These are phyloP conservation scores for Phaeosphaeriaceae sp. DNA, from an alignment of 2,329 filamentous ascomycete species.

Conservation along the genomic window DNA sequence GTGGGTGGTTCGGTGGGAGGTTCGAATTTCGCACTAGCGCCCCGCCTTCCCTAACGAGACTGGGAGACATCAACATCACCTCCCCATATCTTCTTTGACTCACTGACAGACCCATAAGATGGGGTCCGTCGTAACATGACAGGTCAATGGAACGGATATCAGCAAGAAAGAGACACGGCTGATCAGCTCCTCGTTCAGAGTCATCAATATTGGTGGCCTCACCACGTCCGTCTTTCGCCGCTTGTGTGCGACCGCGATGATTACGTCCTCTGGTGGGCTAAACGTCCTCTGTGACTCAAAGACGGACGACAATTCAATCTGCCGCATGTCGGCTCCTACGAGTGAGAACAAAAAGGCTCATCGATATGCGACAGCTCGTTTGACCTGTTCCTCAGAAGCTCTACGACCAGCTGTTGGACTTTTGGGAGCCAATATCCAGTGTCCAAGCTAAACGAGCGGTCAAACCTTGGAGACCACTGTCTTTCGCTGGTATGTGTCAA, in stretches of 20 bases:
- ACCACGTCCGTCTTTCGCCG: not conserved
- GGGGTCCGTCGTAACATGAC: not conserved
- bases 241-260: not conserved
- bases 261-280: no score
- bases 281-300: not conserved
- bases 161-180: not conserved
- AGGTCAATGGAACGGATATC: not conserved
- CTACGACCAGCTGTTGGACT: no score
- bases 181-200: not conserved
- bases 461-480: no score
- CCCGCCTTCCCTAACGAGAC: constrained; percentile 13
- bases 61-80: constrained; percentile 12
- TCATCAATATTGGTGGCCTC: not conserved
- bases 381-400: no score
- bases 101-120: not conserved
- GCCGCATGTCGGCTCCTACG: no score
- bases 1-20: no score
- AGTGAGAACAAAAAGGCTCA: no score
- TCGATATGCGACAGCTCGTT: no score
- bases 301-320: not conserved
- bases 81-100: constrained; percentile 2
- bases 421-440: no score
- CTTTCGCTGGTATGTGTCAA: no score
- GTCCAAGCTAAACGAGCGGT: no score
- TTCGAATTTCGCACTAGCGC: constrained; percentile 23